Percentiles rank a stretch among this genome's conserved stretches.
phyloP scores from a whole-genome alignment of 2,329 filamentous ascomycete genomes.

The Cladosporium sp. region DNA sequence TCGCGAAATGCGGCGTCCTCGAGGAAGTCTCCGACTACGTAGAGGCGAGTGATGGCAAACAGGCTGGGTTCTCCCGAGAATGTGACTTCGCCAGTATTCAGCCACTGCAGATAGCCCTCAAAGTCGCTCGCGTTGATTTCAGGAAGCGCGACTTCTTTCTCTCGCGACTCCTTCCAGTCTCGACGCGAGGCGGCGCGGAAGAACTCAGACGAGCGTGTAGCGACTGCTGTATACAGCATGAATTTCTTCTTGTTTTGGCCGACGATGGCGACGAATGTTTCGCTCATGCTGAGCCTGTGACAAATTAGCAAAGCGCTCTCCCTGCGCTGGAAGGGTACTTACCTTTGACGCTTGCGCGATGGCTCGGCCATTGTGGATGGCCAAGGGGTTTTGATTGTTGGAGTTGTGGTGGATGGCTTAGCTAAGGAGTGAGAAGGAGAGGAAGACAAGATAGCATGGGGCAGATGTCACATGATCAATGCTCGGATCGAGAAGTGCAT shows the following conservation, averaged over 20 bases:
- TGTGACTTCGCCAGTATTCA: conserved; percentile 16
- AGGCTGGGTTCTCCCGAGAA: neutral
- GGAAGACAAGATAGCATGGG: neutral
- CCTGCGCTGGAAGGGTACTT: neutral
- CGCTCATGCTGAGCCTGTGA: neutral
- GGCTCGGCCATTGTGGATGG: neutral
- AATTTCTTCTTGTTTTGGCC: neutral
- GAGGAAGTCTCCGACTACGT: neutral
- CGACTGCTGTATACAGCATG: neutral
- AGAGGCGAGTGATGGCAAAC: neutral
- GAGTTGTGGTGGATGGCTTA: neutral
- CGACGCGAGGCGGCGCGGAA: conserved; percentile 14
- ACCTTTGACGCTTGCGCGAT: neutral
- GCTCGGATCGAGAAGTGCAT: too few species aligned
- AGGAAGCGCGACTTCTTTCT: conserved; percentile 12
- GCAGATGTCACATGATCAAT: too few species aligned
- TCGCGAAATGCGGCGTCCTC: neutral
- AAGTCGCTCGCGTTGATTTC: conserved; percentile 13
- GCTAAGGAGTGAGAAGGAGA: neutral
- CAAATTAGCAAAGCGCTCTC: neutral
- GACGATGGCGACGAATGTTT: neutral
- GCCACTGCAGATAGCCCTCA: conserved; percentile 19
- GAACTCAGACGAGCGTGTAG: conserved; percentile 11
- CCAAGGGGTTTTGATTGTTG: too few species aligned
- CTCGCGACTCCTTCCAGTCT: conserved; percentile 13